A percentile compares a stretch with the other conserved stretches of the same genome.
Conservation (phyloP, 192 early-diverging fungal genomes). For the Entomortierella beljakovae region DNA sequence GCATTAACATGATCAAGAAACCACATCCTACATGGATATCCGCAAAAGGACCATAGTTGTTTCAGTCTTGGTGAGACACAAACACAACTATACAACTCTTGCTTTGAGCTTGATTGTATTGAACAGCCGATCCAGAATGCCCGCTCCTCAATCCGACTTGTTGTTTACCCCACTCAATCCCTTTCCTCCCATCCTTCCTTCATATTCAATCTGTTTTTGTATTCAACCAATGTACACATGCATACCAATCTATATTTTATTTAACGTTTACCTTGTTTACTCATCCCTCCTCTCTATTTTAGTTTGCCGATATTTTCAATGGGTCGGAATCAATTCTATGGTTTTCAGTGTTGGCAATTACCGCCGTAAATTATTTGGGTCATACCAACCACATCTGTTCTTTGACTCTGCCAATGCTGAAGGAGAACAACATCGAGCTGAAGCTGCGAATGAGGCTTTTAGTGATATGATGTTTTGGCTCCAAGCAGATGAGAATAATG, state of each 20-base stretch:
- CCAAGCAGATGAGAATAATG: constrained; percentile 59
- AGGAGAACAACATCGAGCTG: constrained; percentile 72
- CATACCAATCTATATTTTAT: too few relatives aligned
- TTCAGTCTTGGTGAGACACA: too few relatives aligned
- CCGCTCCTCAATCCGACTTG: too few relatives aligned
- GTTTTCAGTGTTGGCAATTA: constrained; percentile 99
- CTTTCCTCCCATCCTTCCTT: neutral
- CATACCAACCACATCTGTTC: constrained; percentile 82
- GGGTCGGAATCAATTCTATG: constrained; percentile 92
- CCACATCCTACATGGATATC: too few relatives aligned
- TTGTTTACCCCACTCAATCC: too few relatives aligned
- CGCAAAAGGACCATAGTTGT: too few relatives aligned
- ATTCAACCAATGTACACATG: neutral
- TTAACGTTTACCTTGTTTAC: neutral
- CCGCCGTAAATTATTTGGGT: constrained; percentile 88
- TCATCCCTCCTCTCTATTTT: constrained; percentile 7
- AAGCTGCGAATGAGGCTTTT: constrained; percentile 85
- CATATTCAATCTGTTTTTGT: neutral
- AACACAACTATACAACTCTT: too few relatives aligned
- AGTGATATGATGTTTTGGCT: constrained; percentile 96
- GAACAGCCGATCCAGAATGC: too few relatives aligned
- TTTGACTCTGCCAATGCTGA: constrained; percentile 91
- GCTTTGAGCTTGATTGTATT: too few relatives aligned
- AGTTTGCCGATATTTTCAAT: constrained; percentile 94
- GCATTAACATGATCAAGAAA: too few relatives aligned